Evolutionary conservation across 306 rosid genomes (phyloP).

Genomic region (Rosa multiflora): DNA sequence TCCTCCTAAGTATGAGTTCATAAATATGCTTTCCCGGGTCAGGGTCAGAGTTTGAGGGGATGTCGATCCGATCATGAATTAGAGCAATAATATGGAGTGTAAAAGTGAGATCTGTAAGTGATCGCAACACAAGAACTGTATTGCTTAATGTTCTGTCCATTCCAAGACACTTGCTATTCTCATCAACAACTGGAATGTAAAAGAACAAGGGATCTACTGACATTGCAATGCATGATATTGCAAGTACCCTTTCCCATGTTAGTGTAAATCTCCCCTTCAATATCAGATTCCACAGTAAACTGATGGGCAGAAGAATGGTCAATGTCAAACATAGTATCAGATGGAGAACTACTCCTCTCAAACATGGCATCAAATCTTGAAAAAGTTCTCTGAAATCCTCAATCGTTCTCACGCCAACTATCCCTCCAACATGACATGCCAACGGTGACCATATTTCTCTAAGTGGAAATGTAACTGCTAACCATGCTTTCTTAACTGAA

Average conservation of each 20-base stretch:
- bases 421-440: constrained; percentile 6
- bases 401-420: background rate
- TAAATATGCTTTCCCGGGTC: background rate
- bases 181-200: constrained; percentile 1
- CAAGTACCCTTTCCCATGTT: background rate
- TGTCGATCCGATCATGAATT: background rate
- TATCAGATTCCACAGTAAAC: constrained; percentile 1
- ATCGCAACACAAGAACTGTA: background rate
- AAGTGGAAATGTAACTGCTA: background rate
- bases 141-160: background rate
- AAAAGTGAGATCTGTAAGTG: background rate
- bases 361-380: background rate
- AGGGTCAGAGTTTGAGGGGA: background rate
- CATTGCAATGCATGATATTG: background rate
- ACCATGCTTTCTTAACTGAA: background rate
- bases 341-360: background rate
- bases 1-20: background rate
- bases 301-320: background rate
- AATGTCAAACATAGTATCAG: background rate
- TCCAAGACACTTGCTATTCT: background rate
- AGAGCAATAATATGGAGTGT: background rate
- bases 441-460: constrained; percentile 3
- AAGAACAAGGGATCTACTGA: background rate
- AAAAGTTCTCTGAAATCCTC: background rate
- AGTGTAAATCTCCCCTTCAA: background rate